Percentiles rank a stretch among this genome's conserved stretches.
Evolutionary conservation across 306 rosid species (phyloP).

Genomic region (Fagus sylvatica): DNA sequence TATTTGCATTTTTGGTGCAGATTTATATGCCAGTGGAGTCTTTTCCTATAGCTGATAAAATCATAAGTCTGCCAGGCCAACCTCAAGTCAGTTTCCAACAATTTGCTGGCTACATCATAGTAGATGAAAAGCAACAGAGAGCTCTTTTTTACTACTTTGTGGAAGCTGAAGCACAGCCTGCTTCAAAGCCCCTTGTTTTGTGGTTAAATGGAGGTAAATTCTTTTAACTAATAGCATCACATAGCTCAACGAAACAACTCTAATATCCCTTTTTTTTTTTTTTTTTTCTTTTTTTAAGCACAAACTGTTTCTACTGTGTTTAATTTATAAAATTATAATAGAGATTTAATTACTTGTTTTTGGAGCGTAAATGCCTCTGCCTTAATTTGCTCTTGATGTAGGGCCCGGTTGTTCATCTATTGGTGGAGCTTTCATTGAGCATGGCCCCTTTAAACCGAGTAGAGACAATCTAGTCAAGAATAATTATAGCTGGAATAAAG

Average conservation of each 20-base stretch:
- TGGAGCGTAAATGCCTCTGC: neutral
- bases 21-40: constrained; percentile 4
- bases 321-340: neutral
- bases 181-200: constrained; percentile 42
- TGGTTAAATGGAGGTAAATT: constrained; percentile 45
- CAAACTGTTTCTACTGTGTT: neutral
- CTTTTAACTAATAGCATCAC: too few species aligned
- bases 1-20: neutral
- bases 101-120: too few species aligned
- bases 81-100: too few species aligned
- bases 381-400: neutral
- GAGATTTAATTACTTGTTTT: too few species aligned
- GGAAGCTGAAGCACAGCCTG: constrained; percentile 31
- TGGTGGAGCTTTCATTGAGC: constrained; percentile 40
- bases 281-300: too few species aligned
- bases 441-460: constrained; percentile 36
- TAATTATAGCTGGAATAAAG: constrained; percentile 45
- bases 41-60: too few species aligned
- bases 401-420: constrained; percentile 42
- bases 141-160: constrained; percentile 9
- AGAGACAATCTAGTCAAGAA: constrained; percentile 14
- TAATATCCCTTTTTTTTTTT: too few species aligned
- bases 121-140: too few species aligned
- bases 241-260: too few species aligned
- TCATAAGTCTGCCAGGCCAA: too few species aligned